phyloP scores from a whole-genome alignment of 2,329 filamentous ascomycete species.

The Teratosphaeria gauchensis region DNA sequence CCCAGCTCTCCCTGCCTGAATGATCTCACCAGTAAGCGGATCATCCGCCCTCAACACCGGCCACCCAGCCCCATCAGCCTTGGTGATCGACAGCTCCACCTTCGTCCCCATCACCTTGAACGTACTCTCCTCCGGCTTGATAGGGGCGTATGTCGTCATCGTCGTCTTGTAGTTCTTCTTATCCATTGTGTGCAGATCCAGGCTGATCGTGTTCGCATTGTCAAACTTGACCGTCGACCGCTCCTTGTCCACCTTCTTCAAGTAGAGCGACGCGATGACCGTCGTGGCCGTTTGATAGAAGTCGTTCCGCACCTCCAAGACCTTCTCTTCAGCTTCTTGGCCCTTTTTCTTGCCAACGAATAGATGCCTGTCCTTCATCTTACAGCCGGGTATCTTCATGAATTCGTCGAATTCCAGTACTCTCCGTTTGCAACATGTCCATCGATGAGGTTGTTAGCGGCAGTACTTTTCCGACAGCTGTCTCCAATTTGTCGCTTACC shows the following conservation, averaged over 20 bases:
- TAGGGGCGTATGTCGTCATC: slow-evolving; percentile 65
- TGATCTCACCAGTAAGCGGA: slow-evolving; percentile 62
- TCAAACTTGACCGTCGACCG: slow-evolving; percentile 63
- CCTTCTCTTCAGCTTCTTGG: slow-evolving; percentile 57
- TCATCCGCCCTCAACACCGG: slow-evolving; percentile 76
- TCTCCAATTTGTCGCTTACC: slow-evolving; percentile 27
- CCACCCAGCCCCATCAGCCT: slow-evolving; percentile 72
- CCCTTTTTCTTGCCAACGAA: slow-evolving; percentile 65
- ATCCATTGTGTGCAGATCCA: slow-evolving; percentile 82
- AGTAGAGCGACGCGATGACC: slow-evolving; percentile 84
- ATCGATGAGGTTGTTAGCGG: slow-evolving; percentile 29
- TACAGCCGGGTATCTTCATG: slow-evolving; percentile 88
- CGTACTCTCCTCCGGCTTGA: slow-evolving; percentile 64
- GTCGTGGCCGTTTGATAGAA: slow-evolving; percentile 86
- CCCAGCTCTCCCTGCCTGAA: slow-evolving; percentile 79
- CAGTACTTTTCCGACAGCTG: neutral
- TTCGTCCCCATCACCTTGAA: slow-evolving; percentile 84
- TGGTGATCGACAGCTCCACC: slow-evolving; percentile 66
- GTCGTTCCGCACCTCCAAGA: slow-evolving; percentile 77
- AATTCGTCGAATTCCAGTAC: slow-evolving; percentile 98
- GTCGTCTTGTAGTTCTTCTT: slow-evolving; percentile 68
- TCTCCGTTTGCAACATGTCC: slow-evolving; percentile 89
- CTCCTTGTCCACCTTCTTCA: slow-evolving; percentile 92
- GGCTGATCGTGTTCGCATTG: slow-evolving; percentile 46
- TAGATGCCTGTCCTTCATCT: slow-evolving; percentile 69